A percentile compares a stretch with the other conserved stretches of the same genome.
Conservation (phyloP, 768 basidiomycete species). For the Boletus rufocinnamomeus region DNA sequence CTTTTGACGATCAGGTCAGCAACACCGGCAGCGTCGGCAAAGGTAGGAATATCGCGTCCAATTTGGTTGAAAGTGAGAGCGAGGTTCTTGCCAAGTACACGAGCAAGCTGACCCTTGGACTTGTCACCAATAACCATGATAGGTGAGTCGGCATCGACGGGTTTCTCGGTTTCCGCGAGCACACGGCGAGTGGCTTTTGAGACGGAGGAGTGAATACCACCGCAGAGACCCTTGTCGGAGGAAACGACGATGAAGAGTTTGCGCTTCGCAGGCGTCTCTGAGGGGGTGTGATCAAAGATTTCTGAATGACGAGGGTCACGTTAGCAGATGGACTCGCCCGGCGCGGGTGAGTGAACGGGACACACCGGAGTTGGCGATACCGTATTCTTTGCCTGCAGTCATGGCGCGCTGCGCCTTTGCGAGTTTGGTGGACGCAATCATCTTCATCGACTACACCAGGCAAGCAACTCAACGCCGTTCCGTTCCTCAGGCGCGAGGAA, state of each 20-base stretch:
- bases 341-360: constrained; percentile 6
- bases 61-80: constrained; percentile 95
- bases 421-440: constrained; percentile 98
- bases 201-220: constrained; percentile 98
- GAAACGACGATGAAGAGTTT: constrained; percentile 94
- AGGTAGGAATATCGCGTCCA: constrained; percentile 95
- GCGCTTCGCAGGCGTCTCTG: constrained; percentile 67
- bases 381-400: constrained; percentile 89
- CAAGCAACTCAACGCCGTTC: constrained; percentile 6
- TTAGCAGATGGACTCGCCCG: background rate
- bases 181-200: constrained; percentile 84
- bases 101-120: constrained; percentile 88
- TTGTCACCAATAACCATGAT: constrained; percentile 96
- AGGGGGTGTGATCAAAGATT: constrained; percentile 78
- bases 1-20: constrained; percentile 90
- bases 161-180: constrained; percentile 51
- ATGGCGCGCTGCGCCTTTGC: constrained; percentile 94
- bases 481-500: background rate
- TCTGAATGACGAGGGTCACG: constrained; percentile 48
- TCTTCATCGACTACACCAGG: constrained; percentile 85
- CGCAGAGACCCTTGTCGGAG: constrained; percentile 98
- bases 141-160: constrained; percentile 59
- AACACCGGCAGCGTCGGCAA: constrained; percentile 92
- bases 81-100: constrained; percentile 64
- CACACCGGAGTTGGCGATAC: constrained; percentile 84